Evolutionary conservation across 169 alveolate species (phyloP), one percentile per base, ranked within the genome.

Genomic region (Eimeria falciformis): DNA sequence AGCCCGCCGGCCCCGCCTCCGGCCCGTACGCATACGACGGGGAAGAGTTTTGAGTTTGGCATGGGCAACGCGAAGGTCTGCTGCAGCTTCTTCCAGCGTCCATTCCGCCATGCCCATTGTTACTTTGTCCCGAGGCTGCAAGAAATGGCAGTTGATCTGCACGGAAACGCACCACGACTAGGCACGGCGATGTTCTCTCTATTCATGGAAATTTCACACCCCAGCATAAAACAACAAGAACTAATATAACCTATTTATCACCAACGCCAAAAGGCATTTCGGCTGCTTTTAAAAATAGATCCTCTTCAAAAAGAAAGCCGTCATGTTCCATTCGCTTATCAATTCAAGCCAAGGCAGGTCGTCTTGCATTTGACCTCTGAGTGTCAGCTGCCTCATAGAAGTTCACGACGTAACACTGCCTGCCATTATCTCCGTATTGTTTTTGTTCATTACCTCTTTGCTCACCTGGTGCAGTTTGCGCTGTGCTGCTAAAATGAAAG

Each of bases 91-190:
- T 5, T 81, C 89, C 29, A 81, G 75, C 37, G 89, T 81, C 89
- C 89, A 81, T 55, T 81, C 89, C 3, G 89, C 89, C 89, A 81
- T 81, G 3, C 89, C 89, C 89, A 81, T 81, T 18, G 89, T 55
- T 1, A 81, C 89, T 81, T 81, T 81, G 55, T 81, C 89, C 43
- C 89, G 89, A 5, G 89, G 89, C 23, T 81, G 75, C 75, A 81
- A 55, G 89, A 81, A 81, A 14, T 81, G 89, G 89, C 89, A 81
- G 12, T 81, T 81, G 33, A 81, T 75, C 89, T 81, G 89, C 43
- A 23, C 18, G 17, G 56, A 14, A 55, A 9, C 11, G 33, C 7
- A 18, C 12, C 73, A 50, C 23, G 18, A 12, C 62, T 50, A 12
- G 62, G 11, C 62, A 50, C 11, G 18, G 18, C 2, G 62, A n/a